Evolutionary conservation across 768 basidiomycete species (phyloP), one percentile per base, ranked within the genome.

Genomic region (Terana coerulea): DNA sequence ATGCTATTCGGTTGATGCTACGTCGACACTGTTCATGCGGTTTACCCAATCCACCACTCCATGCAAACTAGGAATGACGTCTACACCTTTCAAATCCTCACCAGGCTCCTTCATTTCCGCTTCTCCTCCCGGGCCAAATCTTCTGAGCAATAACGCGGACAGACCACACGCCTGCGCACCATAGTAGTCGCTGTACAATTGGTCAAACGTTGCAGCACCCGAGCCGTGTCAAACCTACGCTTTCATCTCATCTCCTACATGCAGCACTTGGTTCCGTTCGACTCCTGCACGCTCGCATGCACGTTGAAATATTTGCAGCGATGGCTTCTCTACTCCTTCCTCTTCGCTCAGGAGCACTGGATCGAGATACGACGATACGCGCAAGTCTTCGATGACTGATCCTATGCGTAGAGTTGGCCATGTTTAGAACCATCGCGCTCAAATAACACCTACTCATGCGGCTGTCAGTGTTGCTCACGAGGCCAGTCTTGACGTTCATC

Each of bases 161-260:
- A 84, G 72, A 15, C 83, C 82, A 17, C 78, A 79, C 5, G 63
- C 64, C 21, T 51, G 63, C 0, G 88, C 85, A 5, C 86, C 88
- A 10, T 72, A 33, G 61, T 84, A 89, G 58, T 90, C 88, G 44
- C 88, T 90, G 57, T 8, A 30, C 19, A 21, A 37, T 30, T 21
- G 57, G 12, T 30, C 26, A 36, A 6, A n/a, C 26, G 17, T 5
- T 6, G 25, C 15, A 40, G 5, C 8, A 12, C n/a, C 25, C 9
- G 7, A 17, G 22, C 17, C 2, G 25, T 45, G n/a, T n/a, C 19
- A 19, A 31, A 56, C 77, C 55, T 58, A 88, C 89, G 77, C 75
- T 43, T 73, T 62, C 26, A 88, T 62, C 55, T 91, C 88, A 61
- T 92, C 89, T 0, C 90, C 90, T 34, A 91, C 76, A 56, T 92